These are phyloP conservation scores for Paraconiothyrium brasiliense DNA, from an alignment of 2,329 filamentous ascomycete species.

Conservation along the genomic window DNA sequence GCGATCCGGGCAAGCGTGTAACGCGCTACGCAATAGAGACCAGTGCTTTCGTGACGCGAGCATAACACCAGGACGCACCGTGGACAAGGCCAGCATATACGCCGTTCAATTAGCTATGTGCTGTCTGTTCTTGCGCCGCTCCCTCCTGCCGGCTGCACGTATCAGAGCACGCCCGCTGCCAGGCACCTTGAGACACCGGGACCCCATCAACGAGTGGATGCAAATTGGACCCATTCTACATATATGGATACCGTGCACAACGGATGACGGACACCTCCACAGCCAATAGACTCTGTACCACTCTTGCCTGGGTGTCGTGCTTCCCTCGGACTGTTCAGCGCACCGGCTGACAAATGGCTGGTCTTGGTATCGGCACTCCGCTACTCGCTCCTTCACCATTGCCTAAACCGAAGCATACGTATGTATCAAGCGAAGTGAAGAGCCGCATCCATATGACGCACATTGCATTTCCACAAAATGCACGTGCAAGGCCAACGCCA, in stretches of 20 bases:
- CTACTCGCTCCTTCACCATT: too few species aligned
- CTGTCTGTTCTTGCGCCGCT: constrained; percentile 4
- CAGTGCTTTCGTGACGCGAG: constrained; percentile 4
- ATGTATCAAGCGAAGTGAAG: background rate
- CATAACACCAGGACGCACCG: background rate
- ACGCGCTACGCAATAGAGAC: constrained; percentile 3
- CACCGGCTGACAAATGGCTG: background rate
- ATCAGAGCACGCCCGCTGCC: background rate
- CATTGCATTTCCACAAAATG: too few species aligned
- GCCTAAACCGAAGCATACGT: background rate
- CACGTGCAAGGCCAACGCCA: too few species aligned
- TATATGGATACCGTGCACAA: background rate
- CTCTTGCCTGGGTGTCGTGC: background rate
- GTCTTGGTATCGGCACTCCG: too few species aligned
- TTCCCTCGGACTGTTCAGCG: background rate
- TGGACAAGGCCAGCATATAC: background rate
- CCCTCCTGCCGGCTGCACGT: too few species aligned
- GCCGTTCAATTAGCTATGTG: constrained; percentile 1
- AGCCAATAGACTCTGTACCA: background rate
- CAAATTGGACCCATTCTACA: background rate
- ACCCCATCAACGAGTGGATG: background rate
- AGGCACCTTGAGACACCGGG: background rate
- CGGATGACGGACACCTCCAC: background rate
- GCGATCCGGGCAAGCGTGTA: background rate
- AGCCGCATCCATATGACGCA: too few species aligned